phyloP scores from a whole-genome alignment of 805 yeast genomes.

The Blastobotrys americana region DNA sequence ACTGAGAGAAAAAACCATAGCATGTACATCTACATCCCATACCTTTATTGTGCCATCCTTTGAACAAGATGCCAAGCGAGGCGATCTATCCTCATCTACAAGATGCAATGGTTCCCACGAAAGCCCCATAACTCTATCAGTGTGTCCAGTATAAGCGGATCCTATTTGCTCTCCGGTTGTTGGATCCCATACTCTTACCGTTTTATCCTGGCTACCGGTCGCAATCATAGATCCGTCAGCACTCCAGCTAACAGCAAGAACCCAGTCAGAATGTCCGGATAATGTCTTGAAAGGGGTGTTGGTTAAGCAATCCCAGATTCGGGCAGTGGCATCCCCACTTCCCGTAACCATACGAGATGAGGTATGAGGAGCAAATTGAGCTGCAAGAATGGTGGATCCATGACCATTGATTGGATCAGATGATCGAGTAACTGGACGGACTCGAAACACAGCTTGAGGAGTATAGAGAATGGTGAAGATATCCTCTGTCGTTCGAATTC shows the following conservation, averaged over 20 bases:
- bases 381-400: slow-evolving; percentile 85
- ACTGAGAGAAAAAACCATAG: slow-evolving; percentile 60
- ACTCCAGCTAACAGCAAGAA: slow-evolving; percentile 81
- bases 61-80: slow-evolving; percentile 73
- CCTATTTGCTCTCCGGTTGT: slow-evolving; percentile 68
- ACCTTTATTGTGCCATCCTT: slow-evolving; percentile 85
- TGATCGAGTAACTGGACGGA: slow-evolving; percentile 81
- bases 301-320: slow-evolving; percentile 95
- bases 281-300: slow-evolving; percentile 82
- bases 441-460: slow-evolving; percentile 92
- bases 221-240: slow-evolving; percentile 90
- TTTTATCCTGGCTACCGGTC: slow-evolving; percentile 92
- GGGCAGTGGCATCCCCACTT: slow-evolving; percentile 91
- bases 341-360: slow-evolving; percentile 86
- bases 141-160: slow-evolving; percentile 68
- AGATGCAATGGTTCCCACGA: slow-evolving; percentile 94
- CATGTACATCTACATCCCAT: slow-evolving; percentile 77
- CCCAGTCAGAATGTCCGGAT: slow-evolving; percentile 89
- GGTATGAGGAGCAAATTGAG: slow-evolving; percentile 88
- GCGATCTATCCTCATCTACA: slow-evolving; percentile 51
- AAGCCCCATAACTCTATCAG: slow-evolving; percentile 82
- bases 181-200: slow-evolving; percentile 83
- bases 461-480: slow-evolving; percentile 83
- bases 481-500: slow-evolving; percentile 85
- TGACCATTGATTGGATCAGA: slow-evolving; percentile 93